Percentiles rank a stretch among this genome's conserved stretches.
Evolutionary conservation across 192 early-diverging fungal genomes (phyloP).

Genomic region (Coemansia sp.): DNA sequence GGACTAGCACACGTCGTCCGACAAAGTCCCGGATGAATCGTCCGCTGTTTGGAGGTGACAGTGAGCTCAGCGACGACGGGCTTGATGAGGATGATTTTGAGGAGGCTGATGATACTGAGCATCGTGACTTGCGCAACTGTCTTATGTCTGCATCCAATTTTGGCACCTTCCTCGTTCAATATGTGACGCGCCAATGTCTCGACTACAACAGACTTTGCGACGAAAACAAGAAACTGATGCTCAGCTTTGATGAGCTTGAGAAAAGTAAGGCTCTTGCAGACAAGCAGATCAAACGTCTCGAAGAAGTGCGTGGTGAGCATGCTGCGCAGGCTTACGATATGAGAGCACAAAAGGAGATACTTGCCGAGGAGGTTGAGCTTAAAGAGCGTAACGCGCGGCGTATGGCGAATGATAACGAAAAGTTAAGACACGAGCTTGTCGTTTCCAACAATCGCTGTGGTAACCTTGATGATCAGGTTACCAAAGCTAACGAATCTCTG

Average conservation of each 20-base stretch:
- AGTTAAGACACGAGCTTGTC: constrained; percentile 56
- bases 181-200: constrained; percentile 45
- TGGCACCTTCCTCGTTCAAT: constrained; percentile 52
- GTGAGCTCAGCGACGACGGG: constrained; percentile 39
- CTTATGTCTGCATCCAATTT: constrained; percentile 42
- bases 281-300: constrained; percentile 29
- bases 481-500: constrained; percentile 30
- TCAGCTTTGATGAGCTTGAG: constrained; percentile 34
- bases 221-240: constrained; percentile 22
- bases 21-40: constrained; percentile 26
- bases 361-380: constrained; percentile 24
- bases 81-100: constrained; percentile 23
- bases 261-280: constrained; percentile 18
- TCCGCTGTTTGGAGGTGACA: constrained; percentile 31
- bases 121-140: constrained; percentile 39
- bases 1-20: constrained; percentile 38
- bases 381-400: constrained; percentile 26
- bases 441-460: constrained; percentile 60
- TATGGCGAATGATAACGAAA: constrained; percentile 57
- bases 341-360: constrained; percentile 21
- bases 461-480: constrained; percentile 55
- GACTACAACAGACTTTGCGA: constrained; percentile 39
- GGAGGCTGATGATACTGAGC: constrained; percentile 34
- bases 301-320: constrained; percentile 44
- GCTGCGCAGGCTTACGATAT: constrained; percentile 39